phyloP scores from a whole-genome alignment of 169 alveolate species.

The Plasmodium yoelii region DNA sequence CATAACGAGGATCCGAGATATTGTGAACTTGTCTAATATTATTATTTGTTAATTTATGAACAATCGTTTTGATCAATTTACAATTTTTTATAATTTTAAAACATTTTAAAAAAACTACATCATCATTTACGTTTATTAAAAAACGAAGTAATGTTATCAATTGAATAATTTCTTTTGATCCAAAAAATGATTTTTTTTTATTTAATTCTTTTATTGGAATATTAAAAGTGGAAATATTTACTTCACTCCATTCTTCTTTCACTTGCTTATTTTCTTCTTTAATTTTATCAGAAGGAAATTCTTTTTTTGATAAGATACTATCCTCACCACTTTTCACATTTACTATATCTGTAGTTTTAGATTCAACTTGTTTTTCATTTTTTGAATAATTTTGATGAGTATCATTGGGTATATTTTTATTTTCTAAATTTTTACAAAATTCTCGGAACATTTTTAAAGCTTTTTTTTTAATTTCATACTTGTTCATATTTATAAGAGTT shows the following conservation, averaged over 20 bases:
- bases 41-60: conserved; percentile 9
- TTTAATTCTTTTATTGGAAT: conserved; percentile 60
- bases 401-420: not conserved
- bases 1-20: too few relatives aligned
- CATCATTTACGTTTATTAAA: conserved; percentile 49
- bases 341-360: not conserved
- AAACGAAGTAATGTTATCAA: conserved; percentile 34
- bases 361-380: not conserved
- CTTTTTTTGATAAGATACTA: too few relatives aligned
- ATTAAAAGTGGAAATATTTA: conserved; percentile 11
- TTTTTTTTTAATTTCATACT: conserved; percentile 13
- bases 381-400: not conserved
- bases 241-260: not conserved
- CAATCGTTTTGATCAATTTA: conserved; percentile 1
- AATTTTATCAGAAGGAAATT: not conserved
- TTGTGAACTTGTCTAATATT: not conserved
- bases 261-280: not conserved
- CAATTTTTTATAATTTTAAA: conserved; percentile 54
- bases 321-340: not conserved
- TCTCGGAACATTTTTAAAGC: conserved; percentile 22
- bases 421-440: not conserved
- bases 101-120: conserved; percentile 42
- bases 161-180: conserved; percentile 59
- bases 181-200: conserved; percentile 49
- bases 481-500: conserved; percentile 23